Evolutionary conservation across 2,329 filamentous ascomycete species (phyloP).

Genomic region (Aurifilum marmelostoma): DNA sequence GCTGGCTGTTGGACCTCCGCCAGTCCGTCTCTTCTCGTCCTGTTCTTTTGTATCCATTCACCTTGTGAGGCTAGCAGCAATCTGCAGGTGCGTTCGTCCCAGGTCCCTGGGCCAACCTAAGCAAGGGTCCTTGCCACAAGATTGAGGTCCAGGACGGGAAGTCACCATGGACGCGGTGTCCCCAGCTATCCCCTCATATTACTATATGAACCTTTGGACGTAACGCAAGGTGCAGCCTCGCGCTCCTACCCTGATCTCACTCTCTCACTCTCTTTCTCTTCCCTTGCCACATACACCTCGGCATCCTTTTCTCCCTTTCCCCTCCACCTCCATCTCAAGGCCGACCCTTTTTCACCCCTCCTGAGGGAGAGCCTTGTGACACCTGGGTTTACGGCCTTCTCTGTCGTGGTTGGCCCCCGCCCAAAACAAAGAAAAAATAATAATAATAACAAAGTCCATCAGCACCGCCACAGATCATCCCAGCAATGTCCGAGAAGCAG

Average conservation of each 20-base stretch:
- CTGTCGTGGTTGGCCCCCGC: no score
- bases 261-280: no score
- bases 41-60: no score
- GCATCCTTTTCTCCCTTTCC: neutral
- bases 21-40: no score
- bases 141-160: neutral
- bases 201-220: conserved; percentile 1
- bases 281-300: neutral
- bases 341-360: neutral
- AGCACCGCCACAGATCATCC: neutral
- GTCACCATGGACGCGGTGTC: neutral
- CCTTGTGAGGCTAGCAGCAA: neutral
- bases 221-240: conserved; percentile 12
- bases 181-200: neutral
- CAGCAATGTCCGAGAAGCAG: conserved; percentile 17
- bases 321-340: neutral
- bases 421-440: no score
- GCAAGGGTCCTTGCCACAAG: neutral
- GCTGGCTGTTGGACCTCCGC: no score
- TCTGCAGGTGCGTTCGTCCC: neutral
- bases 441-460: no score
- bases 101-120: neutral
- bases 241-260: neutral
- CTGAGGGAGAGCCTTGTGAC: neutral
- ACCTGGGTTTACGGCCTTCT: neutral